Evolutionary conservation across 495 filamentous ascomycete genomes (phyloP), one percentile per base, ranked within the genome.

Genomic region (Daldinia bambusicola): DNA sequence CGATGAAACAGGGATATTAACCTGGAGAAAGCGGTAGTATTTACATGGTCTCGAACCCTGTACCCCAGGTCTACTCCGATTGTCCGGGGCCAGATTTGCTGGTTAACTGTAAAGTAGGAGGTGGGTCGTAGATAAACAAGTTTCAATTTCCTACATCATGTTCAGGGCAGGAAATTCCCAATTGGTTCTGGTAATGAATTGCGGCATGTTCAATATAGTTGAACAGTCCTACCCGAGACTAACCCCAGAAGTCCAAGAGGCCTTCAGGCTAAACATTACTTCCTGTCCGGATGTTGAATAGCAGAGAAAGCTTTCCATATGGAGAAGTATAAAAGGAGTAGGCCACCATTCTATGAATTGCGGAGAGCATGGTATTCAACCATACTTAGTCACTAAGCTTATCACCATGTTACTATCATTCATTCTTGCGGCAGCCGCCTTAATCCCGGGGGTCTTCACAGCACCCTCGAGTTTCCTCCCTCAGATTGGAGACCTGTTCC

Each of bases 391-490:
- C 6, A 74, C 53, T 20, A 22, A 12, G 30, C 40, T 36, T 20
- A 31, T 38, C 51, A 84, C 78, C 76, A 82, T 84, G 58, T 65
- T 81, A 55, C 75, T 80, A 41, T 77, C 80, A 34, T 74, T 77
- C 32, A 53, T 84, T 38, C 69, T 84, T 51, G 64, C 81, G 10
- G 81, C 80, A 37, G 65, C 72, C 48, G 74, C 77, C 52, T 63
- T 81, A 43, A 73, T 78, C 18, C 69, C 75, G 5, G 74, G 78
- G 36, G 74, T 77, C 63, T 65, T 84, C 60, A 76, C 82, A 16
- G 79, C 77, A 0, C 83, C 83, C 31, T 68, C 74, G 2, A 73
- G 74, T 4, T 68, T 69, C 45, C 65, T 84, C 38, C 81, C 84
- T 20, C 80, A 78, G 2, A 81, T 84, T 5, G 76, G 71, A 20